Evolutionary conservation across 345 rosid genomes (phyloP).

Genomic region (Mangifera indica): DNA sequence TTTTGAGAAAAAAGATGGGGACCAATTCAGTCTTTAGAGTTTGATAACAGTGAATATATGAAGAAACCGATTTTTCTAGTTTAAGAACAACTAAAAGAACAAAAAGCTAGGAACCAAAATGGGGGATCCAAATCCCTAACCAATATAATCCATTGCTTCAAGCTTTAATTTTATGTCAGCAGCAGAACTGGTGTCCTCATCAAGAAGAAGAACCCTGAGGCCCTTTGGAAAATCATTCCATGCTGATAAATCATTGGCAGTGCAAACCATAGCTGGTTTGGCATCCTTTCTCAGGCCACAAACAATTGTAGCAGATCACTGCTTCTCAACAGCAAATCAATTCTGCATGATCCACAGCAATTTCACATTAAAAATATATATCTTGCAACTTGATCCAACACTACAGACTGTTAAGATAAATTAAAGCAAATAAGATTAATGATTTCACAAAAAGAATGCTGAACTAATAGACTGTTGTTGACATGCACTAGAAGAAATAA

Average conservation of each 20-base stretch:
- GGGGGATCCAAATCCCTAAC: constrained; percentile 43
- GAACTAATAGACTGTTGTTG: background rate
- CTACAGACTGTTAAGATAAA: background rate
- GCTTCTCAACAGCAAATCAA: constrained; percentile 20
- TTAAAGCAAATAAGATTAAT: background rate
- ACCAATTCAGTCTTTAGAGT: constrained; percentile 16
- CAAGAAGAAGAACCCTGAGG: constrained; percentile 87
- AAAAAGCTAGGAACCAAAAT: constrained; percentile 1
- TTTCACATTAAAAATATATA: constrained; percentile 11
- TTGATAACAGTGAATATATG: constrained; percentile 16
- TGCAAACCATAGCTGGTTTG: constrained; percentile 94
- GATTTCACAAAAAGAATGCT: background rate
- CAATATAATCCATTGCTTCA: constrained; percentile 85
- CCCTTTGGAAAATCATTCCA: constrained; percentile 98
- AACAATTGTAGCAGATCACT: constrained; percentile 29
- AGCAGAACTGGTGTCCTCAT: constrained; percentile 50
- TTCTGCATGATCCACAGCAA: constrained; percentile 35
- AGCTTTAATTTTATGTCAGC: constrained; percentile 69
- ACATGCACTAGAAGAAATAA: background rate
- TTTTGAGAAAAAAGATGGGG: constrained; percentile 15
- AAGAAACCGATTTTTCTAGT: constrained; percentile 13
- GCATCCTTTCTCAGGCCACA: constrained; percentile 87
- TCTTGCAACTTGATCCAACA: constrained; percentile 4
- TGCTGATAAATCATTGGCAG: constrained; percentile 70
- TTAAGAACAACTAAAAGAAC: background rate